These are phyloP conservation scores for Globisporangium megalacanthum DNA, from an alignment of 352 stramenopile genomes.

Conservation along the genomic window DNA sequence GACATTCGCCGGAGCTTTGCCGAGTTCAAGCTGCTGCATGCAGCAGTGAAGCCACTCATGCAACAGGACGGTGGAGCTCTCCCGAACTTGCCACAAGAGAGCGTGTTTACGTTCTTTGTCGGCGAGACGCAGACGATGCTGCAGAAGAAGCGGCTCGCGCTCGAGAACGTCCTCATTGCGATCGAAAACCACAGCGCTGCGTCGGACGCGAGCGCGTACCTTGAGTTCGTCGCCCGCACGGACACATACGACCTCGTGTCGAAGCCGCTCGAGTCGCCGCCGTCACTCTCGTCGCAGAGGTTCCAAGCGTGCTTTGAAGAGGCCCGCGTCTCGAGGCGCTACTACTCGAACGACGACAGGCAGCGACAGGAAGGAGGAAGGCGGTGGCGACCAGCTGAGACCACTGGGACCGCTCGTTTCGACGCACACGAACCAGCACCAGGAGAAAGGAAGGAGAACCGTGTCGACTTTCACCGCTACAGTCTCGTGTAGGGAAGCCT, in stretches of 20 bases:
- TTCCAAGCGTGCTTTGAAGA: neutral
- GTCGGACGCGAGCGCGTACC: slow-evolving; percentile 50
- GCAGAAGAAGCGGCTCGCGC: slow-evolving; percentile 56
- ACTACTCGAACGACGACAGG: neutral
- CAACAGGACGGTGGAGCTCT: slow-evolving; percentile 10
- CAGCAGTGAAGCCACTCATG: slow-evolving; percentile 42
- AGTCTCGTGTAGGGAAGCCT: slow-evolving; percentile 5
- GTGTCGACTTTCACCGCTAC: slow-evolving; percentile 13
- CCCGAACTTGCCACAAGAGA: slow-evolving; percentile 47
- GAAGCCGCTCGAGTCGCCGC: slow-evolving; percentile 23
- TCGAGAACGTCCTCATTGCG: slow-evolving; percentile 54
- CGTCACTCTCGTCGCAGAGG: neutral
- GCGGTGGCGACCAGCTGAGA: slow-evolving; percentile 1
- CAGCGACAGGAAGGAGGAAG: neutral
- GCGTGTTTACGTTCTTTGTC: slow-evolving; percentile 58
- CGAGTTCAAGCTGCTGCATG: slow-evolving; percentile 69
- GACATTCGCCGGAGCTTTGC: slow-evolving; percentile 57
- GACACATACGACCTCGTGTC: slow-evolving; percentile 49
- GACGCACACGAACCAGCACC: neutral
- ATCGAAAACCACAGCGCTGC: slow-evolving; percentile 52
- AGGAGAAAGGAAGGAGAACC: slow-evolving; percentile 3
- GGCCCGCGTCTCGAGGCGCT: neutral
- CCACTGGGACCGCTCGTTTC: neutral
- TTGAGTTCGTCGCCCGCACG: slow-evolving; percentile 59
- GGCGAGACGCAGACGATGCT: slow-evolving; percentile 63